Conservation (phyloP, 2,329 filamentous ascomycete genomes). For the Paecilomyces niveus region DNA sequence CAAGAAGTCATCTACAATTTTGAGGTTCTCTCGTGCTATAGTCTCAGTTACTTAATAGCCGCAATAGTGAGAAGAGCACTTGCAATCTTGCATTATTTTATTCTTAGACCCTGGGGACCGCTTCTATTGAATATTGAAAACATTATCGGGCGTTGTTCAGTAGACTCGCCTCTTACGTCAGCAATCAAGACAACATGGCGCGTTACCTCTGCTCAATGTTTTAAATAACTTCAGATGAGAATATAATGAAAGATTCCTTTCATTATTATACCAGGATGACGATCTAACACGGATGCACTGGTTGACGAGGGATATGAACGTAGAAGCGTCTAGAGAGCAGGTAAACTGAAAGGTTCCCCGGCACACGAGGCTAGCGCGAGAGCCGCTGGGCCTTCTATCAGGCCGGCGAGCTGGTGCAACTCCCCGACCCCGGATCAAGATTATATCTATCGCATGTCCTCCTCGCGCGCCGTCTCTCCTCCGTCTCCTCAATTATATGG, state of each 20-base stretch:
- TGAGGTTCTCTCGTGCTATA: no score
- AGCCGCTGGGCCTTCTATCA: conserved; percentile 3
- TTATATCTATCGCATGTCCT: not conserved
- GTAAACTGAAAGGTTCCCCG: not conserved
- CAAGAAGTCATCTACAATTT: no score
- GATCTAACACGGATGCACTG: not conserved
- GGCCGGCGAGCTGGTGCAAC: conserved; percentile 7
- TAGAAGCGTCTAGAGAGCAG: not conserved
- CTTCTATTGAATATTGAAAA: not conserved
- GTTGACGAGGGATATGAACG: not conserved
- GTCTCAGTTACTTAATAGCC: no score
- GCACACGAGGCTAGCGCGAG: conserved; percentile 3
- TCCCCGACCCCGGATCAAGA: conserved; percentile 3
- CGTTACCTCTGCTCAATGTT: not conserved
- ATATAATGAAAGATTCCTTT: not conserved
- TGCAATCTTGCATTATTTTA: not conserved
- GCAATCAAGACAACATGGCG: not conserved
- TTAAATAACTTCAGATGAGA: not conserved
- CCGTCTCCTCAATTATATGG: not conserved
- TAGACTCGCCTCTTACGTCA: not conserved
- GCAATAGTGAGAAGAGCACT: not conserved
- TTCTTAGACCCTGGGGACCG: not conserved
- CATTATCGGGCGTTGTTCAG: not conserved
- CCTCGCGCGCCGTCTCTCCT: not conserved
- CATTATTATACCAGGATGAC: not conserved